Evolutionary conservation across 768 basidiomycete genomes (phyloP).

Genomic region (Podaxis carcinomalis): DNA sequence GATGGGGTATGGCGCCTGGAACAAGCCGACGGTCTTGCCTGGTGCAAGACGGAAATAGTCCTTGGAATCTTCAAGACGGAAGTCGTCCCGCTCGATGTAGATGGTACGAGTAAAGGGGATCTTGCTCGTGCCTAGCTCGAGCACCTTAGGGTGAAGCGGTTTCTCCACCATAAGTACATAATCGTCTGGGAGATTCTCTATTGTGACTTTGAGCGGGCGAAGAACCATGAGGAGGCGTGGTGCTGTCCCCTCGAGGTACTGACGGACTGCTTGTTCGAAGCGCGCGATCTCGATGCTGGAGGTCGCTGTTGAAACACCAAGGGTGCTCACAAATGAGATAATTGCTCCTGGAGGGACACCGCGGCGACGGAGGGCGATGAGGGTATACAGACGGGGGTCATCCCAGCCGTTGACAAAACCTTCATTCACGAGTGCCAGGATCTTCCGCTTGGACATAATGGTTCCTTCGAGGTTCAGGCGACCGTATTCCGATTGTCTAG

Average conservation of each 20-base stretch:
- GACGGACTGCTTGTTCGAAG: conserved; percentile 86
- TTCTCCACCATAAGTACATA: conserved; percentile 83
- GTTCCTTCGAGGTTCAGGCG: conserved; percentile 91
- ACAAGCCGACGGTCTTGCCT: conserved; percentile 94
- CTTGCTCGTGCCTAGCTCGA: conserved; percentile 74
- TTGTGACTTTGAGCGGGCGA: conserved; percentile 83
- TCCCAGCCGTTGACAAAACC: conserved; percentile 91
- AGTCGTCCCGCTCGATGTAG: conserved; percentile 93
- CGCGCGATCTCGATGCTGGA: conserved; percentile 84
- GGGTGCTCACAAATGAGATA: conserved; percentile 83
- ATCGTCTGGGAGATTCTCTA: conserved; percentile 88
- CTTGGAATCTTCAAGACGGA: conserved; percentile 83
- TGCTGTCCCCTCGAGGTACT: conserved; percentile 84
- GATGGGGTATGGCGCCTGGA: conserved; percentile 89
- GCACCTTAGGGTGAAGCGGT: conserved; percentile 90
- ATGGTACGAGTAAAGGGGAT: conserved; percentile 86
- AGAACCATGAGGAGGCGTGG: conserved; percentile 91
- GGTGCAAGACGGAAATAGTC: conserved; percentile 98
- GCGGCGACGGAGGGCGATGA: conserved; percentile 91
- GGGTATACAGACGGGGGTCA: conserved; percentile 94
- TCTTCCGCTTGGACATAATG: conserved; percentile 95
- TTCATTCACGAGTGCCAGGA: conserved; percentile 81
- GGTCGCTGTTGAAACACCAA: conserved; percentile 88
- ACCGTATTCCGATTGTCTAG: conserved; percentile 95
- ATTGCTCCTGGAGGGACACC: conserved; percentile 98